Base-by-base conservation (phyloP, 495 filamentous ascomycete genomes). In the Xylaria castorea region DNA sequence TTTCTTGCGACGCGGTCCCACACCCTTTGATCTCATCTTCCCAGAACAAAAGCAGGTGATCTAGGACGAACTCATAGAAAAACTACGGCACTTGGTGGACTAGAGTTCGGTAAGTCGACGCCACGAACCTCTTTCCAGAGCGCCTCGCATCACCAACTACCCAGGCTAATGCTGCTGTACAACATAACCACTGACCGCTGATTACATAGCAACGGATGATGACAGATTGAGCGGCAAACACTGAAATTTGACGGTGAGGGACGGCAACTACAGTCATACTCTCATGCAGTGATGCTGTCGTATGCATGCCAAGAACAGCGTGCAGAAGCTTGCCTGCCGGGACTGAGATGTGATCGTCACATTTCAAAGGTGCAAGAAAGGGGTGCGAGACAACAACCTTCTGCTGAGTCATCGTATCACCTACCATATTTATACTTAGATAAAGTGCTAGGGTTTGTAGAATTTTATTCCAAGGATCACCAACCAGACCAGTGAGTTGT, bases 271-370 rank as follows among this genome's bases (percentile, higher is more conserved):
- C 38, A 40, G 38, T 40, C 9, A 5, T 36, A 32, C 25, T 6
- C 62, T 11, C 32, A n/a, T 46, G 22, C 38, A 27, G 7, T 32
- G 8, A 22, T 6, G 6, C 5, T 32, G 34, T 65, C 22, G 3
- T 5, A 46, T 44, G 62, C 40, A 18, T 25, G 40, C 62, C 38
- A 27, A 65, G 38, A 44, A 65, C 40, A 32, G n/a, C 60, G n/a
- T 42, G 20, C 12, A 65, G 40, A 18, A 20, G 32, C 20, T 65
- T 65, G 62, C 62, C 62, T 65, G 62, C 62, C 62, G 62, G 62
- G 62, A 27, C 20, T 62, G 14, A 18, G 27, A 36, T 12, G 20
- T n/a, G 16, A 60, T 36, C 32, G 5, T 60, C 30, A 60, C 7
- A 40, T 9, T 40, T 9, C 38, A 40, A 40, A 0, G 8, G 8